Base-by-base conservation (phyloP, 164 flowering plant genomes). In the Vitis cinerea region DNA sequence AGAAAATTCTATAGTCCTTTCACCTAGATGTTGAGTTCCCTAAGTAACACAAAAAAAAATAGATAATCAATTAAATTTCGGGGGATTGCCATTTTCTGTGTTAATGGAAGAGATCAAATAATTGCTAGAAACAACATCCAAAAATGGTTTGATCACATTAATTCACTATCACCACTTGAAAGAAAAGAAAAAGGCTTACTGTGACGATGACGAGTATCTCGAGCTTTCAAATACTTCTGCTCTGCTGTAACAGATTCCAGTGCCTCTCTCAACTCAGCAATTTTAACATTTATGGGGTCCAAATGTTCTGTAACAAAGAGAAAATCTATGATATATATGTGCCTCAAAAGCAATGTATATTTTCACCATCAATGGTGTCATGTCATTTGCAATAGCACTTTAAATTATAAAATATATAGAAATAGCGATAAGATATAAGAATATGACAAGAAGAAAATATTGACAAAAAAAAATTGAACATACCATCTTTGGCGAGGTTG, bases 401-500 rank as follows among this genome's bases (percentile, higher is more conserved):
- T 0, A 10, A 10, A 13, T 14, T 10, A 2, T 0, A 13, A 13
- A 14, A 53, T 4, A 53, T 13, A 13, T 53, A 53, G 15, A 53
- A 11, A 53, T 53, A 13, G 44, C 0, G 48, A 44, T 23, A 56
- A 14, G 10, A 58, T 59, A 10, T 51, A 31, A 0, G 59, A 19
- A n/a, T 1, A 64, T 13, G 1, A 50, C 30, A 44, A 19, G 3
- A 15, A 13, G n/a, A 53, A 48, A n/a, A 58, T 15, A 56, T 14
- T 44, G 9, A 66, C 2, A 9, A 7, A 58, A 49, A 49, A 48
- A 37, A 56, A 51, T 30, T 4, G 49, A 59, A 83, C 94, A 70
- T 57, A 94, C 98, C 99, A 79, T 95, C 97, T 80, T 95, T 95
- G n/a, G 99, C 99, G 59, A 91, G 94, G 80, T 95, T 83, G 67